phyloP scores from a whole-genome alignment of 768 basidiomycete species.

The Russula abietina region DNA sequence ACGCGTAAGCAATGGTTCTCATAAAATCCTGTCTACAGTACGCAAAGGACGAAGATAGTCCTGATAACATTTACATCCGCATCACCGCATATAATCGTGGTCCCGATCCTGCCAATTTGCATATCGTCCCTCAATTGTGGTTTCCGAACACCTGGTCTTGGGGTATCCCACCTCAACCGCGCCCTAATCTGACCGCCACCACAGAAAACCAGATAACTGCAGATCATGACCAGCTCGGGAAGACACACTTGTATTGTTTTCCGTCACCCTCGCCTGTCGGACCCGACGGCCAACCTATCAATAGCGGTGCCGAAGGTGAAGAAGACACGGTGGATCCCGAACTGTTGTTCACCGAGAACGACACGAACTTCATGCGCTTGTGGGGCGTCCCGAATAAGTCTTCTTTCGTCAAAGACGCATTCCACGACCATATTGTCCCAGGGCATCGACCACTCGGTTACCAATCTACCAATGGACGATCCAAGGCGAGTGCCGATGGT shows the following conservation, averaged over 20 bases:
- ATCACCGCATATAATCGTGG: constrained; percentile 97
- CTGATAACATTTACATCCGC: constrained; percentile 83
- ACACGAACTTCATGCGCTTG: constrained; percentile 89
- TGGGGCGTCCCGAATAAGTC: constrained; percentile 84
- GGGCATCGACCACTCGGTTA: constrained; percentile 60
- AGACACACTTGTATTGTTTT: constrained; percentile 79
- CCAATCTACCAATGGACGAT: constrained; percentile 18
- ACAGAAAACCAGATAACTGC: constrained; percentile 58
- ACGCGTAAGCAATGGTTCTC: background rate
- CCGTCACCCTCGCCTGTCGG: constrained; percentile 89
- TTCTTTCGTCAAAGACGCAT: constrained; percentile 89
- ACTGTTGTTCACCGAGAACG: constrained; percentile 93
- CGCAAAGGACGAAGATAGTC: constrained; percentile 91
- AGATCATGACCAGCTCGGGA: constrained; percentile 68
- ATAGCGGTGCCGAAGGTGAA: constrained; percentile 48
- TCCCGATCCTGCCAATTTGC: constrained; percentile 88
- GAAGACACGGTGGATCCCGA: constrained; percentile 72
- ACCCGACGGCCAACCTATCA: constrained; percentile 50
- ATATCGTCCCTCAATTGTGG: constrained; percentile 93
- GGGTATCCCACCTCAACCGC: constrained; percentile 59
- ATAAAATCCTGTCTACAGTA: constrained; percentile 48
- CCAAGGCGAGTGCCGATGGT: constrained; percentile 18
- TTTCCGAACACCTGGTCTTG: constrained; percentile 99
- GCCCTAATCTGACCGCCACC: constrained; percentile 55
- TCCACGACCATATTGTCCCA: constrained; percentile 95